These are phyloP conservation scores for Pythium scleroteichum DNA, from an alignment of 352 stramenopile genomes.

Conservation along the genomic window DNA sequence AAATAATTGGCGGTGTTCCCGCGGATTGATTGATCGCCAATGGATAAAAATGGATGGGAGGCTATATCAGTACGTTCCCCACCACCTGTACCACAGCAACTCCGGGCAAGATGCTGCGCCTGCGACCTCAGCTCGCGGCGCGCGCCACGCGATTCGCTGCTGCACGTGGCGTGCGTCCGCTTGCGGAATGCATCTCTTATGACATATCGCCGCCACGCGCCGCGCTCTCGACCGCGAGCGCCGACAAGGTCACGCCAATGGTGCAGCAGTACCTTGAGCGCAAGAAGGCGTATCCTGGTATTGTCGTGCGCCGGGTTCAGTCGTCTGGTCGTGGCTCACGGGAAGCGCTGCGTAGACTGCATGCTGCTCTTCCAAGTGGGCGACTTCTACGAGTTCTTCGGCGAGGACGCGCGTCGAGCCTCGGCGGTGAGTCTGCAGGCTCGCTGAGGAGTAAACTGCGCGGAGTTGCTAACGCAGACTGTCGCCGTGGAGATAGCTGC, in stretches of 20 bases:
- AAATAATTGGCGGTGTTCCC: too few species aligned
- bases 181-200: neutral
- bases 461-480: neutral
- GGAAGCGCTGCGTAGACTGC: constrained; percentile 44
- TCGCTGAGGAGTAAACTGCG: neutral
- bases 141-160: neutral
- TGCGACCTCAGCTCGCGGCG: neutral
- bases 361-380: constrained; percentile 85
- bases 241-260: constrained; percentile 51
- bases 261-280: constrained; percentile 68
- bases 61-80: constrained; percentile 6
- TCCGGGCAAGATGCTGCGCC: too few species aligned
- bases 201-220: neutral
- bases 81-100: neutral
- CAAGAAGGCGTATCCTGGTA: constrained; percentile 79
- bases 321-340: neutral
- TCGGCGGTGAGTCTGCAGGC: constrained; percentile 46
- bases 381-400: constrained; percentile 87
- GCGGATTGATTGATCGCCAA: too few species aligned
- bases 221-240: constrained; percentile 5
- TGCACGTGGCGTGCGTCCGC: neutral
- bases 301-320: neutral
- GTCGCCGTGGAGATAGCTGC: constrained; percentile 34
- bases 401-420: constrained; percentile 64
- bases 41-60: too few species aligned